phyloP scores from a whole-genome alignment of 2,329 filamentous ascomycete genomes.

The Sporothrix inflata region DNA sequence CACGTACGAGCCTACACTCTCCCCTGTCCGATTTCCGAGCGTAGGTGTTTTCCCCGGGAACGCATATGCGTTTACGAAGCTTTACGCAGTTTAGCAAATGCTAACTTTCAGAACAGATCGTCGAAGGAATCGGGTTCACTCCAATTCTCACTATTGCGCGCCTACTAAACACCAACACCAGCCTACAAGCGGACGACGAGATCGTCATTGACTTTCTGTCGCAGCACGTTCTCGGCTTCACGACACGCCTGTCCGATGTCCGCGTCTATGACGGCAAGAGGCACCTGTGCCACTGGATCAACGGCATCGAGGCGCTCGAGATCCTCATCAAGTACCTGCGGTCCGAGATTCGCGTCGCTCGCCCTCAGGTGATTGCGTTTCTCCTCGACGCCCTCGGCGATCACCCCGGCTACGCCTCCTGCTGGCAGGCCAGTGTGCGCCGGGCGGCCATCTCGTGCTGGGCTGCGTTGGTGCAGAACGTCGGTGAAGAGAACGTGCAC shows the following conservation, averaged over 20 bases:
- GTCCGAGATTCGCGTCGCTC: conserved; percentile 72
- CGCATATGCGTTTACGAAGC: neutral
- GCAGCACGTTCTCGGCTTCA: conserved; percentile 81
- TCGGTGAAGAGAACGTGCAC: conserved; percentile 72
- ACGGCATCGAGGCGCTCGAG: conserved; percentile 73
- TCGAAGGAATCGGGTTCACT: conserved; percentile 29
- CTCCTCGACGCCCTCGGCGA: conserved; percentile 81
- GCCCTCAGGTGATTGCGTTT: conserved; percentile 93
- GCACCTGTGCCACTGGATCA: conserved; percentile 34
- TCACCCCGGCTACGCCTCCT: conserved; percentile 48
- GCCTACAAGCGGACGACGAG: conserved; percentile 49
- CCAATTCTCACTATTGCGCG: conserved; percentile 32
- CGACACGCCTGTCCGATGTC: conserved; percentile 76
- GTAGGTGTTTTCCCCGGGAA: conserved; percentile 11
- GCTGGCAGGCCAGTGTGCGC: conserved; percentile 55
- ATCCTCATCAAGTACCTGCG: conserved; percentile 82
- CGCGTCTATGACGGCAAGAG: conserved; percentile 38
- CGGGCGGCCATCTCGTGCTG: conserved; percentile 82
- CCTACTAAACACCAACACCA: conserved; percentile 38
- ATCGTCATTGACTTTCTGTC: conserved; percentile 76
- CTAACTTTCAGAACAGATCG: neutral
- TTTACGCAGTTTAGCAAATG: neutral
- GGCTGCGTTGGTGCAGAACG: conserved; percentile 73
- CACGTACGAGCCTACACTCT: conserved; percentile 22
- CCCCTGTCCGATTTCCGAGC: conserved; percentile 27